Percentiles rank a stretch among this genome's conserved stretches.
These are phyloP conservation scores for Fusarium sp. DNA, from an alignment of 2,329 filamentous ascomycete genomes.

Conservation along the genomic window DNA sequence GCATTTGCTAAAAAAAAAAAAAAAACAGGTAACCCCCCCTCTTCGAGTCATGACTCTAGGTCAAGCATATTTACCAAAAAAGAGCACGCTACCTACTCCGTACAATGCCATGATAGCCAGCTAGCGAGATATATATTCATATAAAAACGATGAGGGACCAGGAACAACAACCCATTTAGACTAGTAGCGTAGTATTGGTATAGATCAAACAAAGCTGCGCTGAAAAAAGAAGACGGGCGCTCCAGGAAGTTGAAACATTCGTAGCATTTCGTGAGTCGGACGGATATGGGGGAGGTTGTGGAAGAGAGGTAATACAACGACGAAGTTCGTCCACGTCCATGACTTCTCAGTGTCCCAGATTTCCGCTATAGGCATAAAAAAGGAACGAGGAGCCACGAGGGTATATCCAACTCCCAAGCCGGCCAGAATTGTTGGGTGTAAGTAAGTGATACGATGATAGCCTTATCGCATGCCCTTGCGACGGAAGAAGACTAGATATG, in stretches of 20 bases:
- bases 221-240: background rate
- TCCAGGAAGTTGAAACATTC: background rate
- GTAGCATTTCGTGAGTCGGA: background rate
- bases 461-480: slow-evolving; percentile 47
- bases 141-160: background rate
- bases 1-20: background rate
- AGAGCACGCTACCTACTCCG: slow-evolving; percentile 27
- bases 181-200: background rate
- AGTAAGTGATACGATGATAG: background rate
- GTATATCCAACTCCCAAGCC: background rate
- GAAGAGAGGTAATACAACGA: background rate
- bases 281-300: background rate
- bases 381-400: background rate
- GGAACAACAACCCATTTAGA: background rate
- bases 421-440: background rate
- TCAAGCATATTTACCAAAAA: slow-evolving; percentile 5
- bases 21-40: background rate
- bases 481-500: slow-evolving; percentile 59
- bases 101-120: slow-evolving; percentile 31
- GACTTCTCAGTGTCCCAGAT: background rate
- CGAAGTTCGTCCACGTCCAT: background rate
- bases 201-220: background rate
- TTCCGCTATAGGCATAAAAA: background rate
- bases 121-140: slow-evolving; percentile 15
- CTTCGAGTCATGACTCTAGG: background rate